Evolutionary conservation across 73 alveolate genomes (phyloP), one percentile per base, ranked within the genome.

Genomic region (Tetrahymena malaccensis): DNA sequence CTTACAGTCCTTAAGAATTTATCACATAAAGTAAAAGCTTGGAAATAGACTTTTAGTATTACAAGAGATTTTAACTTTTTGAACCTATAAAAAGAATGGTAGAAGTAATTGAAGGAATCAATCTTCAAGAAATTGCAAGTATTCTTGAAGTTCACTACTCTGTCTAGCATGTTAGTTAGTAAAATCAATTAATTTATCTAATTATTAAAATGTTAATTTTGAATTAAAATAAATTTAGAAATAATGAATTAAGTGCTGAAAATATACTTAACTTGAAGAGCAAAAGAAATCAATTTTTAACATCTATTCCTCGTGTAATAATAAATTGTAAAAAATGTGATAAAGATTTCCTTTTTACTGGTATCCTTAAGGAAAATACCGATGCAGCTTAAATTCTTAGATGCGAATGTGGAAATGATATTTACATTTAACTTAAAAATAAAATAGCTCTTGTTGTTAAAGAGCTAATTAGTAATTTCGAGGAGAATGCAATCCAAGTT

Each of bases 1-100:
- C 97, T 17, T 95, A n/a, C n/a, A 95, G 95, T 43, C 94, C 85
- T 33, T 94, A 95, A 50, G 97, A 95, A 33, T 25, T 95, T 35
- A 21, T 34, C 37, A 89, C 25, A 5, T 1, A 44, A 35, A 93
- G 55, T 21, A 38, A 85, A n/a, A 85, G 37, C 35, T 55, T 89
- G 37, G 55, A 50, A 21, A 89, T 95, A 34, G 97, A 95, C 37
- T 93, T 84, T 89, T 2, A 85, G 15, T 95, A 95, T 34, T 95
- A 95, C 84, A 35, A 85, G n/a, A 50, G 84, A 33, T 43, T 55
- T 13, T 56, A 95, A 58, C 57, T 95, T 16, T 95, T 95, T 85
- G 96, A 94, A 35, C 93, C 96, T 3, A 55, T 94, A 22, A 89
- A 55, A 34, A 94, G 96, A 94, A 12, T 94, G 93, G 15, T 85